Evolutionary conservation across 306 rosid genomes (phyloP), one percentile per base, ranked within the genome.

Genomic region (Cucumis cinereus): DNA sequence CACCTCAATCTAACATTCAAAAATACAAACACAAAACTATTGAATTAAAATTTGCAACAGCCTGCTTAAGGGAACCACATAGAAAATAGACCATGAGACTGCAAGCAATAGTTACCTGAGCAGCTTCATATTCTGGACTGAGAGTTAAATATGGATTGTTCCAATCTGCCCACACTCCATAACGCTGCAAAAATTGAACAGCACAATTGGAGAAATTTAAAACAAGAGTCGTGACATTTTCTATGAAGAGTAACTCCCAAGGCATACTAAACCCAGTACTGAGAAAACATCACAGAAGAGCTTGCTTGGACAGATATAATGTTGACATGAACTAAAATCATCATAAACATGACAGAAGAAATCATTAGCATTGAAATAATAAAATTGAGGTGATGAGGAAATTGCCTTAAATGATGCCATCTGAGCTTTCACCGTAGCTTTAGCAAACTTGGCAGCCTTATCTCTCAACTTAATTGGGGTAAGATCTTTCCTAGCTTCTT

Each of bases 101-200:
- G 80, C 82, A 59, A 73, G 81, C 85, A 83, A 83, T 79, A 79
- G 81, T 79, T 90, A 94, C 99, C 99, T 94, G 99, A 79, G 99
- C 93, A 78, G 97, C 97, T 90, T 94, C 99, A 85, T 94, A 94
- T 73, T 89, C 92, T 19, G 97, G 95, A 84, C 90, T 96, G 54
- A 94, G 91, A 61, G 99, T 92, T 78, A 94, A 91, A 81, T 94
- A 94, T 53, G 92, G 90, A 85, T 86, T 84, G 77, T 84, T 87
- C 97, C 99, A 94, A 87, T 94, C 97, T n/a, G 97, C 99, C 99
- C 99, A 94, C 69, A 94, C 87, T 83, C 99, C 97, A 80, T 77
- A 94, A 61, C 99, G 99, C 97, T 94, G 92, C 83, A 92, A 80
- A 80, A 73, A 87, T 84, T 85, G 77, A 77, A 85, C 81, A 80